Base-by-base conservation (phyloP, 1,284 basidiomycete genomes). In the Apiotrichum brassicae region DNA sequence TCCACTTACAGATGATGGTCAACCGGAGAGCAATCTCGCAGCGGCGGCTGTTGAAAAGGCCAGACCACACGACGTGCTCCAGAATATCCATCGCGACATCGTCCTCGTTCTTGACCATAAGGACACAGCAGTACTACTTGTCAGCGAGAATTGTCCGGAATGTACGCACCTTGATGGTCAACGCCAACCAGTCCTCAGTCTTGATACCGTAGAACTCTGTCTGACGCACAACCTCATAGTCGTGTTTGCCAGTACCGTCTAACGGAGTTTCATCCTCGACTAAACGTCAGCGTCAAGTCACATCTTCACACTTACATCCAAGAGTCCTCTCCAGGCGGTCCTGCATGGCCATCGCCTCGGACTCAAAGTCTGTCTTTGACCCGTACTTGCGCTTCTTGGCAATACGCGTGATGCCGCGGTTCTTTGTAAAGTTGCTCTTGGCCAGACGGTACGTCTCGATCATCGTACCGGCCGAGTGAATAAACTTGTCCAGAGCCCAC, bases 371-470 rank as follows among this genome's bases (percentile, higher is more conserved):
- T 11, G 53, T 51, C 47, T 56, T 60, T 6, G 50, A 37, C 5
- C 53, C 46, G 30, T 58, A 51, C 56, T 54, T 50, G 22, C 47
- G 48, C 47, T 56, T 53, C 40, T 60, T 69, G n/a, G 57, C n/a
- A 18, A 70, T 51, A 23, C 66, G 56, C 3, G 57, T 59, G 14
- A 75, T 62, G 3, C 72, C 74, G 60, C 84, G 73, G 35, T 83
- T 83, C 8, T 84, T 83, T 55, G 84, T 78, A 64, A 94, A 97
- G 56, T 97, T 69, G 53, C 82, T 82, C 59, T 84, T 79, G 11
- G 90, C 92, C 73, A 89, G 82, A 41, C 92, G 78, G 73, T 92
- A 97, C 62, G 82, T 84, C 58, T 95, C 90, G 14, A 95, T 79
- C 43, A 97, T 77, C 52, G 82, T 86, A 59, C 87, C 86, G 0